Evolutionary conservation across 305 asterid genomes (phyloP), one percentile per base, ranked within the genome.

Genomic region (Salvia sclarea): DNA sequence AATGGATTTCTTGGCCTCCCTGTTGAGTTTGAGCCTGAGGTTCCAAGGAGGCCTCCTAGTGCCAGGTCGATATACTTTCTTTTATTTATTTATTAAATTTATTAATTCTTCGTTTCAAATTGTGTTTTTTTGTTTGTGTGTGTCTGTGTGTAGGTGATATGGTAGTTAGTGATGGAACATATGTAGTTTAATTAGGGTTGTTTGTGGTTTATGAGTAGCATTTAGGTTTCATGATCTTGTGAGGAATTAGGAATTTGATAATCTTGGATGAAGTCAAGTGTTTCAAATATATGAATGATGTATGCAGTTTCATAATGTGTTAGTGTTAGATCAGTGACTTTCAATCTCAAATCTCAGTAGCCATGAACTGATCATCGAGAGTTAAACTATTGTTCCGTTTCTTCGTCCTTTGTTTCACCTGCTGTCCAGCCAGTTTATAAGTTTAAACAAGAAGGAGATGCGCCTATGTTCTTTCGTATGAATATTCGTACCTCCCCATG

Each of bases 1-100:
- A 76, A 90, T 79, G 98, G 98, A 0, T 92, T 92, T 80, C 96
- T 92, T 72, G 98, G 98, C 8, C 87, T 92, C 3, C 98, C 98
- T 55, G 91, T 83, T 79, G 98, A 92, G 83, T 87, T 92, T 80
- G 96, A 89, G 71, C 97, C 97, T 60, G 92, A 92, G 63, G 92
- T 92, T 45, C 91, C 96, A 21, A 81, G 92, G 52, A 85, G 85
- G 74, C 92, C 98, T 24, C 97, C 97, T 5, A 92, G 98, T 84
- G 98, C 98, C 66, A 92, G 98, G 97, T 91, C 16, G 2, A 12
- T 35, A 0, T 47, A 2, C 35, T 16, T 11, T 21, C 30, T n/a
- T n/a, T n/a, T n/a, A n/a, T n/a, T n/a, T n/a, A n/a, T n/a, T n/a
- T n/a, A n/a, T n/a, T n/a, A n/a, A n/a, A n/a, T n/a, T n/a, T n/a